Evolutionary conservation across 257 asterid genomes (phyloP).

Genomic region (Handroanthus guayacan): DNA sequence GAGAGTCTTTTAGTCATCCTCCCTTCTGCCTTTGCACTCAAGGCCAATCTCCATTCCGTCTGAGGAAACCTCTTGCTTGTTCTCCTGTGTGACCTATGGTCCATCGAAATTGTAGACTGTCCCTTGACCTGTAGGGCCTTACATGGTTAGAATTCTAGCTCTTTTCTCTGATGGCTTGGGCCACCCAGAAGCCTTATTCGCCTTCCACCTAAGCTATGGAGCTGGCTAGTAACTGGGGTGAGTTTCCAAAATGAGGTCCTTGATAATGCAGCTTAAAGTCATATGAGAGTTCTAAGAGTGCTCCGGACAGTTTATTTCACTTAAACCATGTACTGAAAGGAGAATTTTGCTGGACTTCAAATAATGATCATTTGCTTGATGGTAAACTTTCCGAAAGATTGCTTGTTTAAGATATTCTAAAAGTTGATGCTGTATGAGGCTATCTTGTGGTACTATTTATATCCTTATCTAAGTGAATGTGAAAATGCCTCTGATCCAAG

Average conservation of each 20-base stretch:
- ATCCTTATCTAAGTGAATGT: neutral
- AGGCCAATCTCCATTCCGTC: too few species aligned
- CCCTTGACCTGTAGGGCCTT: too few species aligned
- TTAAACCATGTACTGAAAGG: slow-evolving; percentile 1
- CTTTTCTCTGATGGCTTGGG: too few species aligned
- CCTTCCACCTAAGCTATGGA: too few species aligned
- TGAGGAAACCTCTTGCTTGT: too few species aligned
- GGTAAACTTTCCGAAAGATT: neutral
- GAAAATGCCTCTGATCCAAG: neutral
- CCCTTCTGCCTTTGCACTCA: too few species aligned
- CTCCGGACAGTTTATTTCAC: neutral
- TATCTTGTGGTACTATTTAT: neutral
- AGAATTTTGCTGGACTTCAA: neutral
- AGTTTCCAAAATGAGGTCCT: neutral
- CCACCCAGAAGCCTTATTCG: too few species aligned
- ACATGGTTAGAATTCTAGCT: too few species aligned
- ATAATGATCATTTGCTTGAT: neutral
- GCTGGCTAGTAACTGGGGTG: neutral
- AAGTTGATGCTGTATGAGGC: neutral
- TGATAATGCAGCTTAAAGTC: neutral
- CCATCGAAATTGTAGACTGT: too few species aligned
- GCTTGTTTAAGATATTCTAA: neutral
- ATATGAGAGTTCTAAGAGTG: neutral
- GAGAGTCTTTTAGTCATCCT: too few species aligned
- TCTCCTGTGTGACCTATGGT: too few species aligned